These are phyloP conservation scores for Begonia peltatifolia DNA, from an alignment of 306 rosid species.

Conservation along the genomic window DNA sequence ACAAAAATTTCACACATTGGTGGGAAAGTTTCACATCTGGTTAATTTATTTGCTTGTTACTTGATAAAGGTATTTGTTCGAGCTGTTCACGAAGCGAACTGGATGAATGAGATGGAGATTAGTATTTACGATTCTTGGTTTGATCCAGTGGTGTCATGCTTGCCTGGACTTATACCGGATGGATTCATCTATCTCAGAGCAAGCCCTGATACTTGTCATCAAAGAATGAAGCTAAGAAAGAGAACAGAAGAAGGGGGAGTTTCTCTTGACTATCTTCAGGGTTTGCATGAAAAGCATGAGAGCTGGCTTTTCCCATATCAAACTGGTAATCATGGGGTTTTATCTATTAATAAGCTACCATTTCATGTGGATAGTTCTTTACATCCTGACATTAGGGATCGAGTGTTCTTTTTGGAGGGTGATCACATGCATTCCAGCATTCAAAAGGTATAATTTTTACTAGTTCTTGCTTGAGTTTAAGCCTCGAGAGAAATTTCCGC, in stretches of 20 bases:
- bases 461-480: not conserved
- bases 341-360: conserved; percentile 59
- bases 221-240: conserved; percentile 75
- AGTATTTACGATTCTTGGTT: conserved; percentile 98
- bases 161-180: conserved; percentile 96
- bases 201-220: conserved; percentile 96
- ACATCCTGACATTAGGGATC: conserved; percentile 78
- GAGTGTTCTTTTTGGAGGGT: conserved; percentile 92
- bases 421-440: conserved; percentile 96
- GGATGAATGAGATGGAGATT: conserved; percentile 99
- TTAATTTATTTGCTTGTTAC: not conserved
- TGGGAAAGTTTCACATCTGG: too few relatives aligned
- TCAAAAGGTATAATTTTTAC: conserved; percentile 54
- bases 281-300: conserved; percentile 89
- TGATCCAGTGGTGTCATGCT: conserved; percentile 89
- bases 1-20: too few relatives aligned
- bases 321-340: conserved; percentile 69
- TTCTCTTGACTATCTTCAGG: conserved; percentile 64
- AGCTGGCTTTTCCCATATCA: conserved; percentile 89
- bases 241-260: conserved; percentile 94
- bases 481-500: not conserved
- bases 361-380: conserved; percentile 53
- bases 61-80: conserved; percentile 75
- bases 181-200: conserved; percentile 97
- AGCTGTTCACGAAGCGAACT: conserved; percentile 96